Conservation (phyloP, 2,329 filamentous ascomycete species). For the Cytospora piceicola region DNA sequence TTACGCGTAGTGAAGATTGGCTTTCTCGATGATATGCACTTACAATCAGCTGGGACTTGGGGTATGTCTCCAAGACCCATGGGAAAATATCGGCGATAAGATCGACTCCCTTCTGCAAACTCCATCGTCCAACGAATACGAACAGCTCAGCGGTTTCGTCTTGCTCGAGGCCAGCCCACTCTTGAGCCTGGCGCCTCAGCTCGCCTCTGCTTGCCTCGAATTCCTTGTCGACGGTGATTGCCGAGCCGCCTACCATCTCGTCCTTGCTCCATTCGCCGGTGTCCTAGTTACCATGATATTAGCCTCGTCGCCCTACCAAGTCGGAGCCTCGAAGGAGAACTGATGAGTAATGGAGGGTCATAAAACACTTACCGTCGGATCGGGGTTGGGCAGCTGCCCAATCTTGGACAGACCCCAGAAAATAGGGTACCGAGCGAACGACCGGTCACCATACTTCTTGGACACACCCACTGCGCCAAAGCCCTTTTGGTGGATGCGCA, state of each 20-base stretch:
- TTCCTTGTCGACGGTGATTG: slow-evolving; percentile 57
- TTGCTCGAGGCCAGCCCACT: slow-evolving; percentile 67
- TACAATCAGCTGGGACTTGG: slow-evolving; percentile 60
- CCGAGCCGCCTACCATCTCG: slow-evolving; percentile 36
- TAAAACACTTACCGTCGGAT: slow-evolving; percentile 50
- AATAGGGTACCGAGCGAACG: slow-evolving; percentile 67
- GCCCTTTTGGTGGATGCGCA: slow-evolving; percentile 68
- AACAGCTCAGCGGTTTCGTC: slow-evolving; percentile 66
- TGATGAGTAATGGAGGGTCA: neutral
- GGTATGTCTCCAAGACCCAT: slow-evolving; percentile 59
- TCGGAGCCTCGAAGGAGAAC: neutral
- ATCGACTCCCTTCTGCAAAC: slow-evolving; percentile 68
- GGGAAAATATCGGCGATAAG: slow-evolving; percentile 70
- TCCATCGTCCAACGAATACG: slow-evolving; percentile 72
- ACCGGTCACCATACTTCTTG: slow-evolving; percentile 69
- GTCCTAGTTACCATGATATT: slow-evolving; percentile 40
- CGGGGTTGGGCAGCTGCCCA: slow-evolving; percentile 67
- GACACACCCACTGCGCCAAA: slow-evolving; percentile 71
- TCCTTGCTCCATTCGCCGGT: slow-evolving; percentile 64
- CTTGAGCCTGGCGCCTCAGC: slow-evolving; percentile 64
- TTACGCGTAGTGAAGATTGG: neutral
- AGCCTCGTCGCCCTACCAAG: neutral
- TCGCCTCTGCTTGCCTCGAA: slow-evolving; percentile 59
- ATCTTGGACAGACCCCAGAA: slow-evolving; percentile 70
- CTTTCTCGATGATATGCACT: neutral